Base-by-base conservation (phyloP, 345 rosid species). In the Erysimum cheiranthoides region DNA sequence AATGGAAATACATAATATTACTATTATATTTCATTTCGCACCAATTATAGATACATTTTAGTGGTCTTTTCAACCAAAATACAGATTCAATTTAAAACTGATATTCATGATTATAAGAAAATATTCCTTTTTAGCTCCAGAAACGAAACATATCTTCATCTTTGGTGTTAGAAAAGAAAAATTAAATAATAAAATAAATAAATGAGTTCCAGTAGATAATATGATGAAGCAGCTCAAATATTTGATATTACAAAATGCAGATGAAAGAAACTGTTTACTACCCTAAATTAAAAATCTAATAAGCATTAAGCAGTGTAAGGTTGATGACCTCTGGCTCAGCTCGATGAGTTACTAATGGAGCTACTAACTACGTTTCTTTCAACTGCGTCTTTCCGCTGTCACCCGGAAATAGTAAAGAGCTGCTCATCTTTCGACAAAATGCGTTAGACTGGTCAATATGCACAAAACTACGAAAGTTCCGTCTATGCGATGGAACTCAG, bases 361-460 rank as follows among this genome's bases (percentile, higher is more conserved):
- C 54, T 50, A 74, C 12, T 52, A 53, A 36, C 42, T 69, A 76
- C 25, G 13, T 59, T 58, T 51, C 49, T 61, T 75, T 52, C 68
- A 75, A 13, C 60, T 74, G 60, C n/a, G 42, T 66, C 59, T 27
- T 36, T 42, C 62, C 63, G 36, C 60, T 59, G 7, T 46, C 67
- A 47, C 61, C 54, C 11, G 31, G 34, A 74, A 66, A 46, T 35
- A 49, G 60, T 18, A 49, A 54, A 31, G 36, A 60, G 75, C 59
- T 46, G 58, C 69, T 62, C 77, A 52, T 73, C 54, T 39, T 31
- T 42, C n/a, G 74, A 35, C 45, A 31, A 50, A 51, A 38, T 30
- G 63, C 11, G 54, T 76, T 40, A 68, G 63, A n/a, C 49, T 52
- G 70, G 57, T 76, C 74, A 76, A 76, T 76, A 68, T 76, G 56